A percentile compares a stretch with the other conserved stretches of the same genome.
phyloP scores from a whole-genome alignment of 2,329 filamentous ascomycete genomes.

The Cryphonectria radicalis region DNA sequence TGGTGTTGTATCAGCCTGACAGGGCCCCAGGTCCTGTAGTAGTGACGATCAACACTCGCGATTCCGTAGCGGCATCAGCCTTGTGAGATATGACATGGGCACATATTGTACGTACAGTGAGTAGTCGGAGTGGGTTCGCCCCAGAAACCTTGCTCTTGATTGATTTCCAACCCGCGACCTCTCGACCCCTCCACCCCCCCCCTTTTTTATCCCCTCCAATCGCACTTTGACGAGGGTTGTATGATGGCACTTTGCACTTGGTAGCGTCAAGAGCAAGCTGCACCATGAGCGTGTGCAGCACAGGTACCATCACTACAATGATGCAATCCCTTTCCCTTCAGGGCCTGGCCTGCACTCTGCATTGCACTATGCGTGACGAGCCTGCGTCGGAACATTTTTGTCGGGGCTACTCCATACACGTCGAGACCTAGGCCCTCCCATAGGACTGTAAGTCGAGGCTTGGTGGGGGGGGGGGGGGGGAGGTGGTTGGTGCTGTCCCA shows the following conservation, averaged over 20 bases:
- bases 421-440: not conserved
- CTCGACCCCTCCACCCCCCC: too few relatives aligned
- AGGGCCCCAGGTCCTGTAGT: not conserved
- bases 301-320: not conserved
- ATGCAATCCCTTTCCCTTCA: not conserved
- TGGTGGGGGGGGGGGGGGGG: too few relatives aligned
- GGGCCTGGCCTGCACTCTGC: not conserved
- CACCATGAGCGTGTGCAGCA: not conserved
- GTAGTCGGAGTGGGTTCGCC: not conserved
- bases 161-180: too few relatives aligned
- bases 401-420: constrained; percentile 9
- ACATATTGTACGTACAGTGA: not conserved
- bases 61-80: constrained; percentile 22
- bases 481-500: not conserved
- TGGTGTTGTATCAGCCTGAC: not conserved
- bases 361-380: constrained; percentile 12
- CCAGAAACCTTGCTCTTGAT: not conserved
- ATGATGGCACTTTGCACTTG: not conserved
- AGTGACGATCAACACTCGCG: constrained; percentile 1
- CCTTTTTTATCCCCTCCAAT: not conserved
- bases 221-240: not conserved
- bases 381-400: constrained; percentile 28
- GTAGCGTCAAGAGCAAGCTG: not conserved
- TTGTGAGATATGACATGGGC: constrained; percentile 15
- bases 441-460: not conserved